Evolutionary conservation across 495 filamentous ascomycete species (phyloP).

Genomic region (Letharia lupina): DNA sequence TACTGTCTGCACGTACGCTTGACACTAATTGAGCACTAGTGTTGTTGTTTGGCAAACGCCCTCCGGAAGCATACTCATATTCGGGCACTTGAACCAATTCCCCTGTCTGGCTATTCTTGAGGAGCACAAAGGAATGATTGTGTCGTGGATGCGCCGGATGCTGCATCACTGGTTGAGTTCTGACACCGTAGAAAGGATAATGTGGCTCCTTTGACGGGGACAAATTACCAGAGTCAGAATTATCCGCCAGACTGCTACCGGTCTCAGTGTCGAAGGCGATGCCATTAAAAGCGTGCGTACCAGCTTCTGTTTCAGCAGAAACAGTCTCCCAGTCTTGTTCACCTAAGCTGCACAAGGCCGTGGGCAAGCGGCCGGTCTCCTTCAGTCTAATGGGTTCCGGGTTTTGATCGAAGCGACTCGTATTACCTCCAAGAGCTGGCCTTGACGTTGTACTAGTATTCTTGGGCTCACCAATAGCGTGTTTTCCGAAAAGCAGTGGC

Average conservation of each 20-base stretch:
- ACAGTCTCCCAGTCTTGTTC: slow-evolving; percentile 23
- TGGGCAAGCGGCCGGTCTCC: slow-evolving; percentile 11
- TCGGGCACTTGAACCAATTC: slow-evolving; percentile 19
- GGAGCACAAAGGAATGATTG: slow-evolving; percentile 19
- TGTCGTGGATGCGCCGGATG: slow-evolving; percentile 22
- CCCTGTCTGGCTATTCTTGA: slow-evolving; percentile 21
- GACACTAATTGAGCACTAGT: background rate
- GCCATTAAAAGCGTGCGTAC: background rate
- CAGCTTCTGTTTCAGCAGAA: slow-evolving; percentile 12
- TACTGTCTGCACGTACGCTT: background rate
- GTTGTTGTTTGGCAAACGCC: slow-evolving; percentile 21
- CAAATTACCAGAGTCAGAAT: slow-evolving; percentile 17
- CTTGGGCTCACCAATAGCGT: background rate
- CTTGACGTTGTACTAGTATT: too few species aligned
- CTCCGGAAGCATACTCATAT: slow-evolving; percentile 17
- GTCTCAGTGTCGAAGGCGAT: slow-evolving; percentile 4
- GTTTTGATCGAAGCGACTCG: slow-evolving; percentile 12
- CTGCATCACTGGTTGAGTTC: background rate
- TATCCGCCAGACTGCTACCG: slow-evolving; percentile 20
- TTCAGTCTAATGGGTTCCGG: slow-evolving; percentile 6
- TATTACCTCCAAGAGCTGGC: slow-evolving; percentile 1
- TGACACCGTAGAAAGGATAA: background rate
- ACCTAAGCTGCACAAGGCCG: slow-evolving; percentile 2
- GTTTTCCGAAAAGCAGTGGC: slow-evolving; percentile 15
- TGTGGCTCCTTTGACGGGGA: slow-evolving; percentile 7